Conservation (phyloP, 495 filamentous ascomycete genomes). For the Bathelium albidoporum region DNA sequence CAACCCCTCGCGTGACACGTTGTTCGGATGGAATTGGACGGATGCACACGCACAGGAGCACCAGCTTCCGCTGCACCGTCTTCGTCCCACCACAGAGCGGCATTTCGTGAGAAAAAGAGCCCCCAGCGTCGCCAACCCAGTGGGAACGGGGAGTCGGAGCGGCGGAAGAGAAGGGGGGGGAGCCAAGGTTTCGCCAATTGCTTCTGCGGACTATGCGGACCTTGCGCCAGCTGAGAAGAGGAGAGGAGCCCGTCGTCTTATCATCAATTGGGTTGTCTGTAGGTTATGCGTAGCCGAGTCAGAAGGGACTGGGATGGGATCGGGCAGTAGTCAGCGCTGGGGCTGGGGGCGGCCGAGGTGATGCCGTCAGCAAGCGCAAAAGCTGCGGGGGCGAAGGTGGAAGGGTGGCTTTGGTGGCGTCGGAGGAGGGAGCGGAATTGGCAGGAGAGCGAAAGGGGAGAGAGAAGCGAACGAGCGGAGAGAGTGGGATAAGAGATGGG, state of each 20-base stretch:
- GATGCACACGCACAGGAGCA: constrained; percentile 68
- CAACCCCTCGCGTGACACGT: neutral
- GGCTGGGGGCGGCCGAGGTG: neutral
- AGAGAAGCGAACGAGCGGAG: neutral
- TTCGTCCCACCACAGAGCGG: constrained; percentile 56
- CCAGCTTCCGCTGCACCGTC: constrained; percentile 93
- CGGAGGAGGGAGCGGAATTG: neutral
- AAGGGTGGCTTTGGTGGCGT: neutral
- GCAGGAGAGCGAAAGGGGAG: neutral
- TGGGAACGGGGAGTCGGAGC: too few species aligned
- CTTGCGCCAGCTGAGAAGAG: neutral
- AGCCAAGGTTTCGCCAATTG: too few species aligned
- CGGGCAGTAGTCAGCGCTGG: constrained; percentile 1
- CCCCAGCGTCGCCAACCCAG: too few species aligned
- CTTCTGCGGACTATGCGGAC: neutral
- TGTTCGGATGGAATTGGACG: neutral
- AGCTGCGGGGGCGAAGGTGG: neutral
- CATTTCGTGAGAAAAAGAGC: too few species aligned
- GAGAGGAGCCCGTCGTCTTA: neutral
- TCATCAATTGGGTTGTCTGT: neutral
- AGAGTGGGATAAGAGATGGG: too few species aligned
- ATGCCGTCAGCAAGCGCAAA: constrained; percentile 1
- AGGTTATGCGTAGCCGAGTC: neutral
- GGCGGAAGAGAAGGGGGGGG: too few species aligned
- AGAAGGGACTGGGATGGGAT: neutral